Evolutionary conservation across 2,329 filamentous ascomycete genomes (phyloP), one percentile per base, ranked within the genome.

Genomic region (Aspergillus aculeatinus): DNA sequence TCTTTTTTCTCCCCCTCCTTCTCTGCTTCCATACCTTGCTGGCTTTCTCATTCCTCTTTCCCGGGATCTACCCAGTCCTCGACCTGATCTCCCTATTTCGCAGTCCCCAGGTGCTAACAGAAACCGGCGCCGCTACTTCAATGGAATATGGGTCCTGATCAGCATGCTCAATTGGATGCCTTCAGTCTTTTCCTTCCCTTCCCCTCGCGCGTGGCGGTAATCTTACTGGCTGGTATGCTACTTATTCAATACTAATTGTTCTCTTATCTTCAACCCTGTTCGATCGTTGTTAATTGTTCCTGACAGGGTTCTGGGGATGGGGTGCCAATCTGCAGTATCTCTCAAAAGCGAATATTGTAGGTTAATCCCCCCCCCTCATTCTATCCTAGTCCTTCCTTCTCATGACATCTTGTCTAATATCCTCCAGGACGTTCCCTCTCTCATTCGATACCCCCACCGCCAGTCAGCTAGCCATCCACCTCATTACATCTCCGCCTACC

Each of bases 291-390:
- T 66, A 51, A 63, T 56, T 39, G n/a, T 25, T 21, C 53, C 57
- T 55, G 52, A 61, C 67, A 96, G 92, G 91, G 68, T 88, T 96
- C 71, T 98, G 94, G 94, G 92, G 91, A 74, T 99, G 94, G 92
- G 92, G 89, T 66, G 77, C 90, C 68, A 98, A 97, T 79, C 86
- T 98, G 47, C 92, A 97, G 74, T 93, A 91, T 78, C 87, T 98
- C 61, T 83, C 89, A 70, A 78, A 86, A 60, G 82, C 87, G 70
- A 90, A 90, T 73, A 96, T 99, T 79, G 85, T 87, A 76, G 62
- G 82, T 74, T 51, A 39, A 52, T 48, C 59, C 61, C 57, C 58
- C 58, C 55, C 50, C 59, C 60, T 57, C 51, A 31, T 16, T 21
- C 10, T 35, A 19, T n/a, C 33, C 50, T 31, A 44, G 6, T n/a